Evolutionary conservation across 345 rosid species (phyloP).

Genomic region (Salix dunnii): DNA sequence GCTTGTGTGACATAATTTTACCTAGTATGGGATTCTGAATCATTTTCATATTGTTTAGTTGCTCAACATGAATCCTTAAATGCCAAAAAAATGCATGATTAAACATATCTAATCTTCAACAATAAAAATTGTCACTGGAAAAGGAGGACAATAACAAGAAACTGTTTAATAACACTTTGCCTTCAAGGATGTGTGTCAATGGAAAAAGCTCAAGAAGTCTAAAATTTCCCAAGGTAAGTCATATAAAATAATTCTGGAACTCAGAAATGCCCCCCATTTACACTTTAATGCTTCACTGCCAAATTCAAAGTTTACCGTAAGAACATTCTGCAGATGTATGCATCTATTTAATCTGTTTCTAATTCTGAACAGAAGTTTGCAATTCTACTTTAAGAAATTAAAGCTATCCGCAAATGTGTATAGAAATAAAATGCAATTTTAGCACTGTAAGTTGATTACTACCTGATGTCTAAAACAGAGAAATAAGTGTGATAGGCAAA

Average conservation of each 20-base stretch:
- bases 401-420: neutral
- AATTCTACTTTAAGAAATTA: too few relatives aligned
- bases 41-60: too few relatives aligned
- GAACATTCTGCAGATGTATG: neutral
- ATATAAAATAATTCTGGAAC: neutral
- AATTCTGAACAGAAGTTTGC: neutral
- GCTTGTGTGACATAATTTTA: too few relatives aligned
- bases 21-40: too few relatives aligned
- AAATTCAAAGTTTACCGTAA: neutral
- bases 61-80: too few relatives aligned
- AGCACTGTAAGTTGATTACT: neutral
- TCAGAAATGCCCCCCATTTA: neutral
- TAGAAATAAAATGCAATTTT: neutral
- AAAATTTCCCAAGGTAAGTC: neutral
- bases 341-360: neutral
- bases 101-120: too few relatives aligned
- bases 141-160: too few relatives aligned
- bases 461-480: constrained; percentile 95
- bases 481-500: constrained; percentile 96
- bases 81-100: too few relatives aligned
- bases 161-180: too few relatives aligned
- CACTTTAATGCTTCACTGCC: neutral
- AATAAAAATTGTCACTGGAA: too few relatives aligned
- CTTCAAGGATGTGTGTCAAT: too few relatives aligned
- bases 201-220: neutral